Evolutionary conservation across 805 yeast genomes (phyloP).

Genomic region (Saturnispora besseyi): DNA sequence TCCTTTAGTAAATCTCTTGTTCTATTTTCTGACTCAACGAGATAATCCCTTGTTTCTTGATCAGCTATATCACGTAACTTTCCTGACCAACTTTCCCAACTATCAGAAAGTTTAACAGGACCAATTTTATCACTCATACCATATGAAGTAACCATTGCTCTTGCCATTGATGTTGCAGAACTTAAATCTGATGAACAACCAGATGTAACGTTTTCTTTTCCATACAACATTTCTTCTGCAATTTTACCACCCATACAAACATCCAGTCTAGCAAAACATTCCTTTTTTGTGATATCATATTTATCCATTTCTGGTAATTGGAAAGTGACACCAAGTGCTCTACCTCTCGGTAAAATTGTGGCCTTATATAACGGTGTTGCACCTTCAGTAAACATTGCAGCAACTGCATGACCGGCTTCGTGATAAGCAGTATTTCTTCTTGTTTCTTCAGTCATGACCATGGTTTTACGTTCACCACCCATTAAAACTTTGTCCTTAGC

Average conservation of each 20-base stretch:
- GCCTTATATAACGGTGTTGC: constrained; percentile 96
- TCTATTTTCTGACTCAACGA: constrained; percentile 70
- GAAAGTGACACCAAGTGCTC: constrained; percentile 94
- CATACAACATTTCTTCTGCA: constrained; percentile 90
- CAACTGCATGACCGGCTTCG: constrained; percentile 98
- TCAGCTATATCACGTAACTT: constrained; percentile 85
- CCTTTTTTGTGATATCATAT: constrained; percentile 82
- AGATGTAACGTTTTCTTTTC: constrained; percentile 84
- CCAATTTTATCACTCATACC: constrained; percentile 96
- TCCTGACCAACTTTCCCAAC: constrained; percentile 94
- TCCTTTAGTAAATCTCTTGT: constrained; percentile 59
- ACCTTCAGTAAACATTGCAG: constrained; percentile 90
- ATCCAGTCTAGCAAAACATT: constrained; percentile 85
- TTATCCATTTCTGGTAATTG: constrained; percentile 98
- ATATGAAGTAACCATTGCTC: constrained; percentile 93
- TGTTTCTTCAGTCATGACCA: constrained; percentile 95
- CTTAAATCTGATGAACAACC: constrained; percentile 92
- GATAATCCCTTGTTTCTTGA: constrained; percentile 71
- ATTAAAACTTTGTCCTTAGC: constrained; percentile 95
- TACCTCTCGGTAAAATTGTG: constrained; percentile 91
- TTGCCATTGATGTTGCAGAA: constrained; percentile 84
- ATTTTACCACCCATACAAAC: constrained; percentile 99
- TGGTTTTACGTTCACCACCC: constrained; percentile 97
- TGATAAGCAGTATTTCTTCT: constrained; percentile 93
- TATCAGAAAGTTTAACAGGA: constrained; percentile 80